Base-by-base conservation (phyloP, 208 protist genomes). In the Leishmania aethiopica region DNA sequence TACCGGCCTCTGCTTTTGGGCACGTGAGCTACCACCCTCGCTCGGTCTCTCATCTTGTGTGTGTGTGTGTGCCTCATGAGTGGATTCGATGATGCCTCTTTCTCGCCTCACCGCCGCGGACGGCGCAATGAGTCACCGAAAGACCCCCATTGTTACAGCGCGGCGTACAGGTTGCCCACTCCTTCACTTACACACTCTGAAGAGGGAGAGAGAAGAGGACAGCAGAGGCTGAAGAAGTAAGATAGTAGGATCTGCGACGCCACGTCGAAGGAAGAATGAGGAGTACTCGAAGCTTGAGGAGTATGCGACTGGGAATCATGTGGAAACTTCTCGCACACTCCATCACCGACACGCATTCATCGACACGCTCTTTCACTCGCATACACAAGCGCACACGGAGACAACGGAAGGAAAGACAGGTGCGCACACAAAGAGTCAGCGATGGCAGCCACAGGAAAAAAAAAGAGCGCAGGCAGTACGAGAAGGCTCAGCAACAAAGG, bases 271-370 rank as follows among this genome's bases (percentile, higher is more conserved):
- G n/a, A 62, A 47, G 53, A 51, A 77, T 5, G 51, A 77, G n/a
- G 51, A 77, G 73, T 77, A 64, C 73, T 77, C 73, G 51, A 77
- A 77, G 73, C 73, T 77, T 62, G 73, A 64, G 73, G 73, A 62
- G 35, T 45, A 62, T 77, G 71, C 71, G 22, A 59, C 49, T 19
- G 11, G 71, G 47, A 75, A 25, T 10, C 32, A 51, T 8, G 22
- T 0, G 28, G 25, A 53, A 74, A 35, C 7, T 37, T 74, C 66
- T 74, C 40, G 40, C 45, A 32, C 69, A 4, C 45, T 4, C 17
- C 28, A 74, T 53, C 69, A 74, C 69, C 2, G 40, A 55, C 69
- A 37, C 28, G 10, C 25, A 49, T 28, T 53, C 42, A 37, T 7
- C 2, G 15, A 35, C 62, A 53, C 11, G 28, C 17, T 49, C 8